Percentiles rank a stretch among this genome's conserved stretches.
These are phyloP conservation scores for Pythium scleroteichum DNA, from an alignment of 352 stramenopile species.

Conservation along the genomic window DNA sequence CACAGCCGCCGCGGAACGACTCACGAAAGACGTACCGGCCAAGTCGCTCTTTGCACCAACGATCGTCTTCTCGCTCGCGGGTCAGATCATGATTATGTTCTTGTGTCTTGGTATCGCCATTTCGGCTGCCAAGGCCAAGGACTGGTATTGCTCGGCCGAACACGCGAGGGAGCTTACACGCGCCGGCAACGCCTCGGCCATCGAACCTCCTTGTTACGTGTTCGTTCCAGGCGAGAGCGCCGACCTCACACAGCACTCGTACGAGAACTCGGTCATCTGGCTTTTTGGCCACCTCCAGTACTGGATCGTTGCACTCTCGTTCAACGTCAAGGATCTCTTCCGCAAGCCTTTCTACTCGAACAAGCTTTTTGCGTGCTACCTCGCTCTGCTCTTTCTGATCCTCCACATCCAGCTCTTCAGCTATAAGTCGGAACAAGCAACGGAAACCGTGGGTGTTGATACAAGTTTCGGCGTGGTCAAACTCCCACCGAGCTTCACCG, in stretches of 20 bases:
- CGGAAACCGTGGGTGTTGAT: conserved; percentile 50
- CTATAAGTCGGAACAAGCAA: conserved; percentile 56
- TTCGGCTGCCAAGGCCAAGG: conserved; percentile 44
- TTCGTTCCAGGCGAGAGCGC: conserved; percentile 49
- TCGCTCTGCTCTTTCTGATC: conserved; percentile 52
- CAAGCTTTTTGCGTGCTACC: conserved; percentile 49
- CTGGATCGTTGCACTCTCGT: conserved; percentile 63
- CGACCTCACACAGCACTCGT: conserved; percentile 68
- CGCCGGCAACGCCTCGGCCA: conserved; percentile 34
- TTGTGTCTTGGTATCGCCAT: conserved; percentile 60
- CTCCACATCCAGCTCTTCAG: conserved; percentile 66
- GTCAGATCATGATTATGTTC: conserved; percentile 57
- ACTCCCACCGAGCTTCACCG: conserved; percentile 53
- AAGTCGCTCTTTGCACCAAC: conserved; percentile 64
- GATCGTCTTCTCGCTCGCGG: conserved; percentile 58
- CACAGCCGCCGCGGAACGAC: conserved; percentile 38
- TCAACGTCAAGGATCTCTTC: conserved; percentile 69
- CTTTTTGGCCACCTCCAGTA: conserved; percentile 81
- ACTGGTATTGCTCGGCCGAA: conserved; percentile 65
- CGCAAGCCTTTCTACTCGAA: conserved; percentile 63
- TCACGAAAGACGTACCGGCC: conserved; percentile 47
- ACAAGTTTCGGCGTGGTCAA: conserved; percentile 57
- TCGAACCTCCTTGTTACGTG: conserved; percentile 63
- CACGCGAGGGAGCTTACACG: conserved; percentile 48
- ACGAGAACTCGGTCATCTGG: conserved; percentile 80